Evolutionary conservation across 192 early-diverging fungal genomes (phyloP).

Genomic region (Phlyctochytrium bullatum): DNA sequence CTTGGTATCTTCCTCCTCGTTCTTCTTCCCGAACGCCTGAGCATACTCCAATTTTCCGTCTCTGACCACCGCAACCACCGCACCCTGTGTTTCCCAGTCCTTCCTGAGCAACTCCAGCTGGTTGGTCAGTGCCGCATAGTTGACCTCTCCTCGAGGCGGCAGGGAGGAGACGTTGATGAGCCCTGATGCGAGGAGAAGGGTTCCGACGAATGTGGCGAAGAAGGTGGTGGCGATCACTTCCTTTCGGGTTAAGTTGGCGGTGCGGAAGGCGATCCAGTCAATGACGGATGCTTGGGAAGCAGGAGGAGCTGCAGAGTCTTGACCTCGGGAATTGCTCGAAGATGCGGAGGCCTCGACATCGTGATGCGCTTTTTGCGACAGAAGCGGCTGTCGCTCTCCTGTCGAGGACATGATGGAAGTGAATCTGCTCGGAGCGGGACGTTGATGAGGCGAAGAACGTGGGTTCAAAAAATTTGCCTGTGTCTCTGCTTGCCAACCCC

Average conservation of each 20-base stretch:
- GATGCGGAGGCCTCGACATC: no score
- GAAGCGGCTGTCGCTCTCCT: no score
- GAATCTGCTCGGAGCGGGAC: no score
- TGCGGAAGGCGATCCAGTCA: background rate
- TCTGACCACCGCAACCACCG: constrained; percentile 1
- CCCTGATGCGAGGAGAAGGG: background rate
- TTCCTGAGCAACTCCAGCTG: background rate
- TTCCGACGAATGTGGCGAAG: background rate
- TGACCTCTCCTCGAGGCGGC: background rate
- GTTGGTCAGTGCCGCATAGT: background rate
- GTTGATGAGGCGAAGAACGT: no score
- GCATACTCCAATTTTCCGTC: background rate
- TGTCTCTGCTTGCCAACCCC: no score
- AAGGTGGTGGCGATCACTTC: background rate
- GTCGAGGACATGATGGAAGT: no score
- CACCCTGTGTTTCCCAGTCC: background rate
- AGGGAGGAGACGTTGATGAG: background rate
- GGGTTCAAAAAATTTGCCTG: no score
- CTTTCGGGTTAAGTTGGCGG: background rate
- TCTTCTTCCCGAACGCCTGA: background rate
- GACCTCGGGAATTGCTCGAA: background rate
- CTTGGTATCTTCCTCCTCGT: background rate
- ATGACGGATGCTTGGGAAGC: background rate
- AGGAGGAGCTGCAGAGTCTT: background rate
- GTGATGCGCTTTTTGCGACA: no score